These are phyloP conservation scores for Phialocephala sp. DNA, from an alignment of 2,329 filamentous ascomycete species.

Conservation along the genomic window DNA sequence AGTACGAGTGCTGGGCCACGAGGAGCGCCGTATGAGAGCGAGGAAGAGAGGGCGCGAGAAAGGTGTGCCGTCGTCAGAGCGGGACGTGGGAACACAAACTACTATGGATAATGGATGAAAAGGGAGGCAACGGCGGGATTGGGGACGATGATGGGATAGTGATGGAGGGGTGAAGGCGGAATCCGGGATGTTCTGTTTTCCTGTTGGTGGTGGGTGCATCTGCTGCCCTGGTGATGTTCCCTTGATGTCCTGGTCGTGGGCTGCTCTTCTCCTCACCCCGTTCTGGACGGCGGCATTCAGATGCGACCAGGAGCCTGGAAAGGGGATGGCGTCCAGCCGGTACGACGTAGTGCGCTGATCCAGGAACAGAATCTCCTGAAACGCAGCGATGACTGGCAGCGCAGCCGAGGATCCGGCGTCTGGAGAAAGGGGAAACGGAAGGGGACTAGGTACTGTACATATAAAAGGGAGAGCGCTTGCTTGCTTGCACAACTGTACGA, in stretches of 20 bases:
- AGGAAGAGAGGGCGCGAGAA: not conserved
- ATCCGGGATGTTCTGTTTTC: constrained; percentile 10
- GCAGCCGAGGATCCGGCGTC: constrained; percentile 1
- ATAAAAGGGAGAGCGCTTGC: not conserved
- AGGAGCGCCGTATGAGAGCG: not conserved
- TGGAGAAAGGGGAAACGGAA: not conserved
- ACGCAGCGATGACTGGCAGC: not conserved
- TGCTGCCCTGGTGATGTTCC: not conserved
- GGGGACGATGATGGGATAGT: not conserved
- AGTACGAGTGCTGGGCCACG: not conserved
- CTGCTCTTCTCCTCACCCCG: not conserved
- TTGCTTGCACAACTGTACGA: not conserved
- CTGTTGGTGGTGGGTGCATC: constrained; percentile 7
- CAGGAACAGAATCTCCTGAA: constrained; percentile 2
- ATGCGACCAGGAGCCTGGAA: not conserved
- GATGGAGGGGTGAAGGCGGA: constrained; percentile 7
- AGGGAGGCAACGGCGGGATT: not conserved
- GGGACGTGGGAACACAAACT: not conserved
- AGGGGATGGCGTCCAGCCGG: not conserved
- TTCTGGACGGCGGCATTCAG: constrained; percentile 2
- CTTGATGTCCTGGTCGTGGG: not conserved
- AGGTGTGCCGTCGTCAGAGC: not conserved
- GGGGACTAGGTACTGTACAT: no score
- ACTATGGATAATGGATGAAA: constrained; percentile 10
- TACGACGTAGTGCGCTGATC: not conserved